Evolutionary conservation across 768 basidiomycete species (phyloP).

Genomic region (Trametes punicea): DNA sequence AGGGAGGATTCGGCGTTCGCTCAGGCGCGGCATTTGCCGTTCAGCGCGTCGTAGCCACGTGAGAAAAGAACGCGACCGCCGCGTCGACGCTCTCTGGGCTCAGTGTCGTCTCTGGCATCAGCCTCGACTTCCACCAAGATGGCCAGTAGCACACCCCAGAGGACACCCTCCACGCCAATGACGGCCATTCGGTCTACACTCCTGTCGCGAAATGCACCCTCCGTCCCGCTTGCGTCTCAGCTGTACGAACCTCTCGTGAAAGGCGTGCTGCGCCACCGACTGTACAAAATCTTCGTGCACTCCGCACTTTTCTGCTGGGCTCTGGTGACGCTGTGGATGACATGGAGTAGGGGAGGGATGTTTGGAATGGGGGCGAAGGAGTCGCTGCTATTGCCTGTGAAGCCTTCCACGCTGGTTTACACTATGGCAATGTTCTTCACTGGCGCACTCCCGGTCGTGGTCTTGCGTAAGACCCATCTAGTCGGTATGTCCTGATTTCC

Average conservation of each 20-base stretch:
- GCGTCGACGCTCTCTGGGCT: conserved; percentile 13
- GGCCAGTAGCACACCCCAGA: conserved; percentile 1
- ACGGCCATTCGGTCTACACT: conserved; percentile 39
- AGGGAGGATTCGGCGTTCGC: too few relatives aligned
- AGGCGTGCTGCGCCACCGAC: conserved; percentile 55
- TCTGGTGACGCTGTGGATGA: conserved; percentile 38
- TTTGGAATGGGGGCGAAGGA: conserved; percentile 33
- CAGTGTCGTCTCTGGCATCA: conserved; percentile 5
- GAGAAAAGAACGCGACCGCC: conserved; percentile 4
- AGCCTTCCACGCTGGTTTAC: conserved; percentile 37
- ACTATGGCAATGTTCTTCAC: conserved; percentile 46
- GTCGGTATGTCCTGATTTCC: conserved; percentile 46
- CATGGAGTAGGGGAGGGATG: conserved; percentile 43
- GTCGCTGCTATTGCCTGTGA: conserved; percentile 39
- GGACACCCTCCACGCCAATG: conserved; percentile 34
- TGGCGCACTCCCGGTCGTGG: conserved; percentile 53
- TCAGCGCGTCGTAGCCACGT: conserved; percentile 6
- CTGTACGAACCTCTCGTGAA: conserved; percentile 67
- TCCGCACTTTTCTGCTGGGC: conserved; percentile 41
- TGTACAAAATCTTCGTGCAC: conserved; percentile 47
- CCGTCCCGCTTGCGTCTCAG: conserved; percentile 54
- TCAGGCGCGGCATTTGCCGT: conserved; percentile 5
- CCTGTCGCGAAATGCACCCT: conserved; percentile 47
- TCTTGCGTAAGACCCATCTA: conserved; percentile 57
- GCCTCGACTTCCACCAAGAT: conserved; percentile 17